A percentile compares a stretch with the other conserved stretches of the same genome.
Conservation (phyloP, 1,139 yeast species). For the Saccharomycopsis crataegensis region DNA sequence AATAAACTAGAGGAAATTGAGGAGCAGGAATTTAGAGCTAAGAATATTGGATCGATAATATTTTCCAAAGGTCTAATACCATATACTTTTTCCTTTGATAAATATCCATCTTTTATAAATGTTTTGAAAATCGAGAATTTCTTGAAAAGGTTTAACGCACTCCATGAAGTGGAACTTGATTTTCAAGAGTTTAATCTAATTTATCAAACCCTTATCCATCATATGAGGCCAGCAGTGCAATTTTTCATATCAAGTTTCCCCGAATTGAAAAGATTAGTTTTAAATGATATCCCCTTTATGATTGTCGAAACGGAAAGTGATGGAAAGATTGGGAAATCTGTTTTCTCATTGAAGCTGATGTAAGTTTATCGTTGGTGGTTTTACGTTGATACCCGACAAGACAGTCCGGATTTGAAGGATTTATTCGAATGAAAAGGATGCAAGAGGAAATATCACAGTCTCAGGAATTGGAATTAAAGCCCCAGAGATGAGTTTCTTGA, state of each 20-base stretch:
- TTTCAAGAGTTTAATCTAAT: constrained; percentile 28
- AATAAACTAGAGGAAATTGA: constrained; percentile 26
- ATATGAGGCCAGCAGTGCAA: constrained; percentile 28
- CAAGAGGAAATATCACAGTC: too few relatives aligned
- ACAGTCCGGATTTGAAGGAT: too few relatives aligned
- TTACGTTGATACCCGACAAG: too few relatives aligned
- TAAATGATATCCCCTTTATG: constrained; percentile 34
- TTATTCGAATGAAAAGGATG: too few relatives aligned
- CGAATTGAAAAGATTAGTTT: constrained; percentile 30
- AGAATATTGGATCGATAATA: constrained; percentile 5
- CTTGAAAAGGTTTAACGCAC: constrained; percentile 11
- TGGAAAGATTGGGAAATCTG: not conserved
- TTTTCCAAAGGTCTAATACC: constrained; percentile 14
- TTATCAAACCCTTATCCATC: constrained; percentile 33
- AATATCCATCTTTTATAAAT: constrained; percentile 13
- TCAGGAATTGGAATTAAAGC: too few relatives aligned
- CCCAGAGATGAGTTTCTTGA: too few relatives aligned
- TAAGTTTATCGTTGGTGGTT: too few relatives aligned
- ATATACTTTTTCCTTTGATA: constrained; percentile 22
- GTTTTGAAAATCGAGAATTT: constrained; percentile 7
- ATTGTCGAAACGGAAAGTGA: constrained; percentile 22
- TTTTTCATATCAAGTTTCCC: constrained; percentile 31
- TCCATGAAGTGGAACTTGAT: constrained; percentile 22
- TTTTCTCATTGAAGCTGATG: not conserved
- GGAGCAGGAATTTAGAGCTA: constrained; percentile 24